Percentiles rank a stretch among this genome's conserved stretches.
These are phyloP conservation scores for Santalum album DNA, from an alignment of 164 flowering plant species.

Conservation along the genomic window DNA sequence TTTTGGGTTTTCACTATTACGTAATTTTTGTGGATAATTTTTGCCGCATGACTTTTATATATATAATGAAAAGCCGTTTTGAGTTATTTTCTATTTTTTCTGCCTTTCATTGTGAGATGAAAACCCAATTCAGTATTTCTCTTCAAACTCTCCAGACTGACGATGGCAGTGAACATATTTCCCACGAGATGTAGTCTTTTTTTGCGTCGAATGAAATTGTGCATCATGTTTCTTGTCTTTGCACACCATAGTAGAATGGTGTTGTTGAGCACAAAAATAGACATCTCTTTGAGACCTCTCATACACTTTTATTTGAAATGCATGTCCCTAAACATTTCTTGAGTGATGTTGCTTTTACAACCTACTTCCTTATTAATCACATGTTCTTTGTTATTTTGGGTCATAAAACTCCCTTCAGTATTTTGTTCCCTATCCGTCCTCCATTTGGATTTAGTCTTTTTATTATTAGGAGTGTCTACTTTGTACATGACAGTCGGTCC, in stretches of 20 bases:
- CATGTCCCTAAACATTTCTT: conserved; percentile 10
- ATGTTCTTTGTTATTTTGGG: conserved; percentile 6
- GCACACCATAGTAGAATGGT: conserved; percentile 7
- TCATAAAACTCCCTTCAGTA: neutral
- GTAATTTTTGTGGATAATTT: neutral
- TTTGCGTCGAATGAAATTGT: neutral
- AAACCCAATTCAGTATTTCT: too few relatives aligned
- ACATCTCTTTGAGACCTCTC: neutral
- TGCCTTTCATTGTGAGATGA: too few relatives aligned
- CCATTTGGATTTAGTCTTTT: neutral
- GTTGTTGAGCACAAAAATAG: neutral
- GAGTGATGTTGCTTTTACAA: conserved; percentile 8
- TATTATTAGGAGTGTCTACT: neutral
- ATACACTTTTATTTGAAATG: neutral
- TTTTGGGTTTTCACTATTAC: too few relatives aligned
- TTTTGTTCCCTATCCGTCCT: neutral
- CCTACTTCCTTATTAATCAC: conserved; percentile 11
- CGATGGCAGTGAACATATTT: conserved; percentile 4
- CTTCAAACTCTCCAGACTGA: neutral
- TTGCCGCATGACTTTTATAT: too few relatives aligned
- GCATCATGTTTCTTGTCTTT: neutral
- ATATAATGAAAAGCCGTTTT: too few relatives aligned
- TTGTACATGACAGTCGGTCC: neutral
- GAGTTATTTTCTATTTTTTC: neutral
- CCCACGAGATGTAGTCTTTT: neutral